Evolutionary conservation across 164 flowering plant species (phyloP).

Genomic region (Warburgia ugandensis): DNA sequence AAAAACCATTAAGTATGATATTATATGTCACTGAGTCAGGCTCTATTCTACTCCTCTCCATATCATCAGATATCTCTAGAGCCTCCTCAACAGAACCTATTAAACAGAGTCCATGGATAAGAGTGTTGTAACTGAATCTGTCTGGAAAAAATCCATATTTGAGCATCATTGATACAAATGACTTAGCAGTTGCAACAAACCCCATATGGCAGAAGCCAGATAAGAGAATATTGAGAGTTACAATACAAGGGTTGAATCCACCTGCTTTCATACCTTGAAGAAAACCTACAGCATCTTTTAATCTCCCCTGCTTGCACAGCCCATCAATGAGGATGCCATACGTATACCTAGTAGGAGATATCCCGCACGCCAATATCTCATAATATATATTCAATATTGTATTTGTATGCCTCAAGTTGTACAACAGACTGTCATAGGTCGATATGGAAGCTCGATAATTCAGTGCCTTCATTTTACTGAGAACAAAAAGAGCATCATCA

Average conservation of each 20-base stretch:
- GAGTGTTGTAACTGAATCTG: constrained; percentile 61
- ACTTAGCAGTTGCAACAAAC: constrained; percentile 46
- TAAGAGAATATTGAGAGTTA: constrained; percentile 53
- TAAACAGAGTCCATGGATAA: constrained; percentile 62
- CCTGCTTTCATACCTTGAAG: constrained; percentile 24
- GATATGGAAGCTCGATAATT: constrained; percentile 37
- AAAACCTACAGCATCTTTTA: constrained; percentile 47
- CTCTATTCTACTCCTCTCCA: constrained; percentile 51
- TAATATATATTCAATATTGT: constrained; percentile 37
- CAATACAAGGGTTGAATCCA: constrained; percentile 32
- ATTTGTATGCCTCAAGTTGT: constrained; percentile 48
- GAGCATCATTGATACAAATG: constrained; percentile 54
- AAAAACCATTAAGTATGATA: constrained; percentile 53
- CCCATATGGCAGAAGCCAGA: constrained; percentile 58
- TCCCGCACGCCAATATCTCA: constrained; percentile 30
- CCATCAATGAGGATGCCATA: constrained; percentile 50
- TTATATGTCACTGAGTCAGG: constrained; percentile 66
- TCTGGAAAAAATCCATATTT: constrained; percentile 59
- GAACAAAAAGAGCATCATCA: constrained; percentile 51
- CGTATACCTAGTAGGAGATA: constrained; percentile 32
- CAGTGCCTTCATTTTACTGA: constrained; percentile 51
- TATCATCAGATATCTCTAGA: constrained; percentile 36
- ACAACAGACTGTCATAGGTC: constrained; percentile 53
- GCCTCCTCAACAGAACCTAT: constrained; percentile 69
- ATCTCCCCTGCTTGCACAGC: constrained; percentile 47